Evolutionary conservation across 2,329 filamentous ascomycete species (phyloP), one percentile per base, ranked within the genome.

Genomic region (Fusarium temperatum): DNA sequence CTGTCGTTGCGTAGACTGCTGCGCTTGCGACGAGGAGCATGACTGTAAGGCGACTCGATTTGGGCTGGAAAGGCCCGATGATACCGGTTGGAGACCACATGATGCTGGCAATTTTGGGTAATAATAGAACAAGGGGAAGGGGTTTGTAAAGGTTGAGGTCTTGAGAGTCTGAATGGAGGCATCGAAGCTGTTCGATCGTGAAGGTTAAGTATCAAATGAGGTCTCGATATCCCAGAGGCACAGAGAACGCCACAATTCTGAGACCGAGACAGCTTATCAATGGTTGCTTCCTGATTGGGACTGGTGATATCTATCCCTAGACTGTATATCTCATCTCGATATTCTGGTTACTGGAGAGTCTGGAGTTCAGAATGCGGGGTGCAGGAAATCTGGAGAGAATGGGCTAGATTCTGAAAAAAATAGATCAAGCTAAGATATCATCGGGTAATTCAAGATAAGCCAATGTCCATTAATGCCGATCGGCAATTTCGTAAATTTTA

Each of bases 71-170:
- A 3, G 55, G 55, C 8, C 55, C 55, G 6, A 45, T 14, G 13
- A 57, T 8, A 47, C 55, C 55, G 1, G 55, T 48, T 22, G 55
- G 55, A 4, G 55, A 45, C 39, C 55, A 48, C 55, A 57, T 57
- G 5, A 12, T n/a, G 5, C 1, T 22, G 18, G 24, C 20, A 1
- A 8, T 8, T 26, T 2, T 10, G 8, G 7, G 11, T 8, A 22
- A 14, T 57, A 3, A 17, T 2, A 35, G 14, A 17, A 10, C 2
- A 32, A 1, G 11, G 0, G n/a, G 1, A 45, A 11, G 17, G 18
- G 0, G 0, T 0, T 5, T 3, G n/a, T 20, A 8, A 36, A n/a
- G 2, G 18, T 1, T 22, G 24, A 28, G 13, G 5, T 17, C 7
- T 7, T 1, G 6, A 8, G 39, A 26, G 22, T 30, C 14, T 3